Percentiles rank a stretch among this genome's conserved stretches.
phyloP scores from a whole-genome alignment of 2,329 filamentous ascomycete genomes.

The Botrytis sinoallii region DNA sequence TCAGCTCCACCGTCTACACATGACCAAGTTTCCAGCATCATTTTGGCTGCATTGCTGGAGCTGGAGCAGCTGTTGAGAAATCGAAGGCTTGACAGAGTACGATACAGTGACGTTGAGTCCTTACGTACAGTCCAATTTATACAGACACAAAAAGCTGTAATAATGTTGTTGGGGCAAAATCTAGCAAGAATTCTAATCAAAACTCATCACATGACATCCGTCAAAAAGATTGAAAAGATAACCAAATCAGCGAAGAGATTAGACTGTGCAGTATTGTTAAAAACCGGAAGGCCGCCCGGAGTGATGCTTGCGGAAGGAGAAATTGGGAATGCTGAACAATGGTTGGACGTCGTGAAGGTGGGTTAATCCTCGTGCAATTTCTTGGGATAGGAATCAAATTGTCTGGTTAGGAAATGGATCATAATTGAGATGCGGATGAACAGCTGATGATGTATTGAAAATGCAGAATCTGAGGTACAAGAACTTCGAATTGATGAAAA shows the following conservation, averaged over 20 bases:
- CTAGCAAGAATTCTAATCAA: slow-evolving; percentile 58
- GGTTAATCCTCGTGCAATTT: slow-evolving; percentile 1
- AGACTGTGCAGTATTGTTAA: slow-evolving; percentile 60
- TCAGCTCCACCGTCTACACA: not conserved
- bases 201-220: slow-evolving; percentile 78
- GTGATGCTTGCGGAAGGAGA: slow-evolving; percentile 70
- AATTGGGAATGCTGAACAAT: slow-evolving; percentile 26
- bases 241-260: slow-evolving; percentile 61
- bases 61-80: not conserved
- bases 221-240: slow-evolving; percentile 66
- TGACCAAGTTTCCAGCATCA: not conserved
- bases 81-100: not conserved
- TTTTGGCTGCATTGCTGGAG: not conserved
- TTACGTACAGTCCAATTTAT: fast-evolving
- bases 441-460: not conserved
- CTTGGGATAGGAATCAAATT: not conserved
- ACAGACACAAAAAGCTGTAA: not conserved
- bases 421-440: not conserved
- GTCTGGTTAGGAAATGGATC: not conserved
- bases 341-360: slow-evolving; percentile 33
- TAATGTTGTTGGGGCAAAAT: not conserved
- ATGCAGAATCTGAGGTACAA: slow-evolving; percentile 35
- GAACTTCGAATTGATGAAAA: slow-evolving; percentile 33
- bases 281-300: slow-evolving; percentile 66
- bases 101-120: not conserved